Evolutionary conservation across 345 rosid species (phyloP).

Genomic region (Diplotaxis tenuifolia): DNA sequence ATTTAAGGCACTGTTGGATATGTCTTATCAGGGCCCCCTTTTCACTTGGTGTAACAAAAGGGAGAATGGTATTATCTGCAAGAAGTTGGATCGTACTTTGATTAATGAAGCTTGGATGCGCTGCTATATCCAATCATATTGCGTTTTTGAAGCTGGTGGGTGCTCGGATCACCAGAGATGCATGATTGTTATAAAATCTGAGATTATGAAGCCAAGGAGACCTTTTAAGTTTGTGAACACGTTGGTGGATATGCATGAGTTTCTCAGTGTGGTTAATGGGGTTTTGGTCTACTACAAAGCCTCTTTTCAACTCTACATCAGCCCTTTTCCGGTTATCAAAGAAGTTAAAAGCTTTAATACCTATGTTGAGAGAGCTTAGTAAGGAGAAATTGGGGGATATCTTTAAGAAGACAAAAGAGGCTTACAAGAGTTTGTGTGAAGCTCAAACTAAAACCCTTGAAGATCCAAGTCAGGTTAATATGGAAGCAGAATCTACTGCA

Average conservation of each 20-base stretch:
- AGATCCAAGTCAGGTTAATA: no score
- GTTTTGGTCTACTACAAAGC: neutral
- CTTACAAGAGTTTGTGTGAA: no score
- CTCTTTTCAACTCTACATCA: neutral
- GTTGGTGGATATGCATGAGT: neutral
- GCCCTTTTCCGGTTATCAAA: neutral
- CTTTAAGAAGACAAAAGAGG: no score
- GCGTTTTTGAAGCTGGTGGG: neutral
- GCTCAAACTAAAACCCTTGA: no score
- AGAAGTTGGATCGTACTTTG: neutral
- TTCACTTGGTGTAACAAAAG: neutral
- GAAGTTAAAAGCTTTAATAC: no score
- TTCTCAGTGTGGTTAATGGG: neutral
- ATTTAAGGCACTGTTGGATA: no score
- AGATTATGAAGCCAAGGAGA: neutral
- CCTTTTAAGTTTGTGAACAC: neutral
- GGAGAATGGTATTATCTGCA: neutral
- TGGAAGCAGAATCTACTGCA: no score
- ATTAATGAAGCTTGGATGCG: neutral
- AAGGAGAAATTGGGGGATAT: no score
- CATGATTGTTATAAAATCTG: neutral
- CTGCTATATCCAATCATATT: no score
- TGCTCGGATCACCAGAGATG: neutral
- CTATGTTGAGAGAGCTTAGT: no score
- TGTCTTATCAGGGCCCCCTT: no score